Base-by-base conservation (phyloP, 306 rosid species). In the Castanea sativa region DNA sequence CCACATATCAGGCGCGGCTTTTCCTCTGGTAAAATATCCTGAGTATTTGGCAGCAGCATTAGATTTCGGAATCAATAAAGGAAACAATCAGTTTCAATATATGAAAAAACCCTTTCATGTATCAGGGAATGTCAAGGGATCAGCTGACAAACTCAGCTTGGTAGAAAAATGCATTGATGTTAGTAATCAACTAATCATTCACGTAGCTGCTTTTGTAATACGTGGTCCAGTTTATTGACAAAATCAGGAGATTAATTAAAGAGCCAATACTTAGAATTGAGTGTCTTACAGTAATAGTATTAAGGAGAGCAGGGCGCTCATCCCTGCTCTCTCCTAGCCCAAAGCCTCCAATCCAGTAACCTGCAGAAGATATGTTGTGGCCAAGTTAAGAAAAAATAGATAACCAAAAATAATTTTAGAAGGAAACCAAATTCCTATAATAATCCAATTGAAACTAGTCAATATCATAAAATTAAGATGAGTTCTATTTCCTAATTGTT, bases 311-410 rank as follows among this genome's bases (percentile, higher is more conserved):
- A 80, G 96, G 88, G 73, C 97, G 94, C 83, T 91, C 98, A 78
- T 90, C 88, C 75, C 89, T 89, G 85, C 90, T 80, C 82, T 95
- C 99, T 80, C 98, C 99, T 78, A 89, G 92, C 80, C 99, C 97
- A 90, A 95, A 93, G 61, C 97, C 97, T 83, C 98, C 99, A 73
- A 95, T 85, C 95, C 95, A 95, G 76, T 87, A 95, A 78, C 98
- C 99, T 92, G 49, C 81, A 82, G n/a, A 67, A 75, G 74, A 72
- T 79, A 64, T 70, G 63, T 78, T 55, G 72, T 38, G 78, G 82
- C 75, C 56, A 69, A 18, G 49, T 69, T n/a, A 76, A 43, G 59
- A 14, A 45, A 57, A 61, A 79, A 33, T 70, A 67, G 73, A 71
- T 32, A 20, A 52, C n/a, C 12, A 58, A 5, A 79, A 71, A 55